Conservation (phyloP, 768 basidiomycete genomes). For the Mycena leptocephala region DNA sequence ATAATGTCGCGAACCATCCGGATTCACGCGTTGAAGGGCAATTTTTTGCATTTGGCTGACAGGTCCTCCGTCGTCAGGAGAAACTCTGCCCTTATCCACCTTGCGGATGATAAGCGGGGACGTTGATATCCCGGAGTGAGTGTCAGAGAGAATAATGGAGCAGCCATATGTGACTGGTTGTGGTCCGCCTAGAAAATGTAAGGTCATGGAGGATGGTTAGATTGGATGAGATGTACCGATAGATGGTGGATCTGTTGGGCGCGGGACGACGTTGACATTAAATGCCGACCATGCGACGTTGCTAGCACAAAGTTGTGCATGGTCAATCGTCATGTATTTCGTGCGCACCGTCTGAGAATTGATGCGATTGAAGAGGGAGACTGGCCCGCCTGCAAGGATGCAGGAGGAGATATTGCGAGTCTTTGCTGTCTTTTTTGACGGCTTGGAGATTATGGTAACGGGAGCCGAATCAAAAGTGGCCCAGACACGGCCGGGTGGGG, state of each 20-base stretch:
- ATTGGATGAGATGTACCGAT: slow-evolving; percentile 79
- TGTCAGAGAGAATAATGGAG: slow-evolving; percentile 89
- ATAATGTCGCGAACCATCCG: slow-evolving; percentile 89
- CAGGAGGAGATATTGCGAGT: slow-evolving; percentile 93
- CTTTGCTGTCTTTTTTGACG: slow-evolving; percentile 97
- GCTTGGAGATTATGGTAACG: slow-evolving; percentile 96
- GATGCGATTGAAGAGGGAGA: slow-evolving; percentile 96
- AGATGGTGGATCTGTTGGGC: slow-evolving; percentile 75
- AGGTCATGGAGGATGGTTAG: slow-evolving; percentile 53
- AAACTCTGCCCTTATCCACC: slow-evolving; percentile 91
- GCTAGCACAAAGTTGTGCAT: slow-evolving; percentile 88
- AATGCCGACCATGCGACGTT: slow-evolving; percentile 96
- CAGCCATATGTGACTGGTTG: slow-evolving; percentile 94
- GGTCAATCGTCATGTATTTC: slow-evolving; percentile 97
- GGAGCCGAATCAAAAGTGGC: slow-evolving; percentile 94
- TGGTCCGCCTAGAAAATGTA: slow-evolving; percentile 71
- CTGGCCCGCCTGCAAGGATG: slow-evolving; percentile 90
- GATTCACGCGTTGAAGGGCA: slow-evolving; percentile 87
- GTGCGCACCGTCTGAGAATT: slow-evolving; percentile 97
- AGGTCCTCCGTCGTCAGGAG: slow-evolving; percentile 91
- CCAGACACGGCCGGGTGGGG: slow-evolving; percentile 81
- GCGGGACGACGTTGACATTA: slow-evolving; percentile 91
- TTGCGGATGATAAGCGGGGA: slow-evolving; percentile 92
- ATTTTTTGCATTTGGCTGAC: slow-evolving; percentile 99
- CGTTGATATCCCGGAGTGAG: slow-evolving; percentile 88